Evolutionary conservation across 208 protist genomes (phyloP).

Genomic region (Plasmodiophora brassicae): DNA sequence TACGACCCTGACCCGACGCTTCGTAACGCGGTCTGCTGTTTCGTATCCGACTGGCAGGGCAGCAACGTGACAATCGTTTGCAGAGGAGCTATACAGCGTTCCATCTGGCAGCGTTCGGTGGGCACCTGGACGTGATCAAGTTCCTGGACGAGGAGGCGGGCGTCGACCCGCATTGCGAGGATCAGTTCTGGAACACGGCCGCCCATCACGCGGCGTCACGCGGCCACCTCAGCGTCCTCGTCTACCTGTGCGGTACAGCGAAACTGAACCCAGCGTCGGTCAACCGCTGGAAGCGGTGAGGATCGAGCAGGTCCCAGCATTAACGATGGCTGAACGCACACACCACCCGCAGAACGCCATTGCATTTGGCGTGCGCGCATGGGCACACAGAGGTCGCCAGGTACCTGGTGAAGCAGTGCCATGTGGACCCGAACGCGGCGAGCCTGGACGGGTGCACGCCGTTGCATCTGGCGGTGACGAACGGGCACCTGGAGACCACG

Average conservation of each 20-base stretch:
- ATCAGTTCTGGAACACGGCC: slow-evolving; percentile 30
- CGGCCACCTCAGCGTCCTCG: neutral
- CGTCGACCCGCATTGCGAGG: neutral
- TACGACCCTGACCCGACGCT: neutral
- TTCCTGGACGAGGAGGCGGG: slow-evolving; percentile 29
- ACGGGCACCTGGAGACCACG: neutral
- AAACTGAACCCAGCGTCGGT: slow-evolving; percentile 15
- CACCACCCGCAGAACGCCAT: neutral
- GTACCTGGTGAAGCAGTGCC: slow-evolving; percentile 14
- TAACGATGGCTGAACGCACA: no score
- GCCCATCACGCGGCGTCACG: slow-evolving; percentile 1
- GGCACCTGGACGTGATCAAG: slow-evolving; percentile 2
- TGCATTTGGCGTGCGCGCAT: neutral
- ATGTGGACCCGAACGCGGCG: neutral
- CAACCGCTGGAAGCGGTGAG: neutral
- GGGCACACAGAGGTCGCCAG: neutral
- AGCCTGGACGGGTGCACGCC: slow-evolving; percentile 3
- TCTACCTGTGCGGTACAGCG: neutral
- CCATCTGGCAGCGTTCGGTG: slow-evolving; percentile 20
- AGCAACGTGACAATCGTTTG: neutral
- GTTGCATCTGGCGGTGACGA: slow-evolving; percentile 12
- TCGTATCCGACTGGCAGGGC: neutral
- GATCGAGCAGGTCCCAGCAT: neutral
- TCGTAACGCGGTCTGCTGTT: neutral
- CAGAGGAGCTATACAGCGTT: neutral